Evolutionary conservation across 139 green algal species (phyloP).

Genomic region (Coelastrella sp.): DNA sequence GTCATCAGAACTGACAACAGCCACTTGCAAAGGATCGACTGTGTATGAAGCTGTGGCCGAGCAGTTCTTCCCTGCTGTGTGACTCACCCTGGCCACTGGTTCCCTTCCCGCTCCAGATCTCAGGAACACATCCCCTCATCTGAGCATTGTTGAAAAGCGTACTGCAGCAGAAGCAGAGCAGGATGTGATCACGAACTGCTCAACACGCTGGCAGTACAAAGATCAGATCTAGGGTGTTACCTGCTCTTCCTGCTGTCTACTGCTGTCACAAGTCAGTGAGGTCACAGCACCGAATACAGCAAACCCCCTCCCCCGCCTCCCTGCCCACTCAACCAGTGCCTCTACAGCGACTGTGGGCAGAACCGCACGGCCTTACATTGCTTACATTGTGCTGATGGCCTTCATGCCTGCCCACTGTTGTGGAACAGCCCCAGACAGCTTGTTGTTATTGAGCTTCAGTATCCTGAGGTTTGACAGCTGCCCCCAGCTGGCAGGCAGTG

Average conservation of each 20-base stretch:
- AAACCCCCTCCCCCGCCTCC: too few species aligned
- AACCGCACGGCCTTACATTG: background rate
- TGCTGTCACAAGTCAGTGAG: background rate
- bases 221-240: background rate
- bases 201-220: background rate
- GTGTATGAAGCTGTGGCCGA: background rate
- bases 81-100: background rate
- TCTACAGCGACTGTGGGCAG: background rate
- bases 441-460: constrained; percentile 36
- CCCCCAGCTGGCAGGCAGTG: background rate
- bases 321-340: background rate
- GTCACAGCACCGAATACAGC: too few species aligned
- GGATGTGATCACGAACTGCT: background rate
- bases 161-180: background rate
- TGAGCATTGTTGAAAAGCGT: constrained; percentile 20
- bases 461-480: background rate
- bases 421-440: constrained; percentile 4
- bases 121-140: constrained; percentile 10
- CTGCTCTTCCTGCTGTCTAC: background rate
- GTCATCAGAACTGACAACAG: background rate
- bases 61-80: background rate
- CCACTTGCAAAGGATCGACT: background rate
- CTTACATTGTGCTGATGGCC: constrained; percentile 19
- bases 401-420: background rate
- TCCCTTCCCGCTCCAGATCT: background rate